phyloP scores from a whole-genome alignment of 352 stramenopile genomes.

The Phytophthora macrochlamydospora region DNA sequence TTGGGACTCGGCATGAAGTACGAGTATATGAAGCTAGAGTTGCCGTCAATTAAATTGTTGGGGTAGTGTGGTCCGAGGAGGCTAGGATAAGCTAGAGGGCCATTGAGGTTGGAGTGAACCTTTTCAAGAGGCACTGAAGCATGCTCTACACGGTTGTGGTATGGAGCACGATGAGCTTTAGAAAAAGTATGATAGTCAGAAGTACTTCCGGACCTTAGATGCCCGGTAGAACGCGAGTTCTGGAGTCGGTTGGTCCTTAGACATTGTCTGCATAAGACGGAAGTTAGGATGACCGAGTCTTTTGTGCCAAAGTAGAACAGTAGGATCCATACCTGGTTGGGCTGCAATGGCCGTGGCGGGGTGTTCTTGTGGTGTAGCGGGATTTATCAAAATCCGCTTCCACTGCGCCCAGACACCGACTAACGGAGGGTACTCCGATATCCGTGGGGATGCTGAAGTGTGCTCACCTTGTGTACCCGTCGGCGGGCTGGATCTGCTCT shows the following conservation, averaged over 20 bases:
- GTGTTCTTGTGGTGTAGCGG: too few species aligned
- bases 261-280: not conserved
- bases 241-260: not conserved
- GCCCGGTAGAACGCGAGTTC: not conserved
- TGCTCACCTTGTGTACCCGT: too few species aligned
- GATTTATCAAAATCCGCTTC: too few species aligned
- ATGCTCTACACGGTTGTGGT: not conserved
- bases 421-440: too few species aligned
- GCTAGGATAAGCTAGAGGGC: not conserved
- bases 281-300: not conserved
- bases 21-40: conserved; percentile 5
- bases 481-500: too few species aligned
- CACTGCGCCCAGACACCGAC: too few species aligned
- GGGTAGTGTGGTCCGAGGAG: not conserved
- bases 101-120: not conserved
- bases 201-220: too few species aligned
- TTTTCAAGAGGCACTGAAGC: not conserved
- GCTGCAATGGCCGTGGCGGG: too few species aligned
- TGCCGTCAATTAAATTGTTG: not conserved
- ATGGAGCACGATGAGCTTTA: not conserved
- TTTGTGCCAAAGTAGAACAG: not conserved
- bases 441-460: too few species aligned
- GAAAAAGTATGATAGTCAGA: not conserved
- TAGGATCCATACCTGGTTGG: not conserved
- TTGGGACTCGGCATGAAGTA: not conserved